These are phyloP conservation scores for Torrubiellomyces zombiae DNA, from an alignment of 2,329 filamentous ascomycete genomes.

Conservation along the genomic window DNA sequence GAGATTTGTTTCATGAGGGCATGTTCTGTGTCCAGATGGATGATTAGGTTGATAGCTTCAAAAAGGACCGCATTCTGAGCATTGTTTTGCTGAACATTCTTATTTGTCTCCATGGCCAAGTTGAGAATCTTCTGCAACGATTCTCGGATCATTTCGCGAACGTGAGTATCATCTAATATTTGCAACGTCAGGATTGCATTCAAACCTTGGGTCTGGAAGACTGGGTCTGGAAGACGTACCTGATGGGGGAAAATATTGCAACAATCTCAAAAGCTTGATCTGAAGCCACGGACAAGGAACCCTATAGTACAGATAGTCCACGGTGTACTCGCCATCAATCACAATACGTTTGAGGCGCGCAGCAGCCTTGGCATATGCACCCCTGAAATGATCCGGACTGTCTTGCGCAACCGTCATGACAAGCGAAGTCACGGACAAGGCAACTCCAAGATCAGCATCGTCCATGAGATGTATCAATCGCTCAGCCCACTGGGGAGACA, in stretches of 20 bases:
- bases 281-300: slow-evolving; percentile 99
- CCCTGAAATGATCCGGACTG: slow-evolving; percentile 83
- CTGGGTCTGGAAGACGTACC: slow-evolving; percentile 30
- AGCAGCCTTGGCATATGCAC: slow-evolving; percentile 85
- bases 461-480: slow-evolving; percentile 98
- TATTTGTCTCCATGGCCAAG: slow-evolving; percentile 79
- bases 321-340: slow-evolving; percentile 74
- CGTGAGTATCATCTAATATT: slow-evolving; percentile 69
- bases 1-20: slow-evolving; percentile 95
- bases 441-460: slow-evolving; percentile 83
- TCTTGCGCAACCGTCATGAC: slow-evolving; percentile 92
- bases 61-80: slow-evolving; percentile 96
- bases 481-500: slow-evolving; percentile 94
- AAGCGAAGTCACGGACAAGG: slow-evolving; percentile 85
- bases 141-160: slow-evolving; percentile 81
- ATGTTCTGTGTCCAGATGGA: slow-evolving; percentile 90
- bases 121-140: slow-evolving; percentile 85
- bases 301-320: slow-evolving; percentile 96
- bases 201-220: not conserved
- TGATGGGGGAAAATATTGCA: slow-evolving; percentile 94
- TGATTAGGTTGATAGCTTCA: slow-evolving; percentile 96
- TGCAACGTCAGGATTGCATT: not conserved
- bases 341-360: slow-evolving; percentile 77
- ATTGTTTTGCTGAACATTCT: slow-evolving; percentile 99
- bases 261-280: slow-evolving; percentile 75